Conservation (phyloP, 2,329 filamentous ascomycete genomes). For the Beauveria medogensis region DNA sequence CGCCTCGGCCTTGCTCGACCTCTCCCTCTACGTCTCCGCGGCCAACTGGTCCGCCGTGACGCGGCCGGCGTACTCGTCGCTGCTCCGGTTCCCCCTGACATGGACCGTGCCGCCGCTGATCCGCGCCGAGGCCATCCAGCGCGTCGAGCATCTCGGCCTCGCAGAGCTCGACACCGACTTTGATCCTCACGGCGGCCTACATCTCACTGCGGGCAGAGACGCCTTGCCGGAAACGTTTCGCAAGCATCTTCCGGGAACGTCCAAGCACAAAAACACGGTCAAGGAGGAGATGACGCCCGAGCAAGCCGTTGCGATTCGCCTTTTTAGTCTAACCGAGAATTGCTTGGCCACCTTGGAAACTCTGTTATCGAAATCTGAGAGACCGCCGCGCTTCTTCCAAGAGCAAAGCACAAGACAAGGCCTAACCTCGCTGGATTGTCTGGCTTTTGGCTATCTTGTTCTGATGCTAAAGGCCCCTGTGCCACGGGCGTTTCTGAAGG, state of each 20-base stretch:
- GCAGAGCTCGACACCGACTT: slow-evolving; percentile 58
- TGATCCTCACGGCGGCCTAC: slow-evolving; percentile 29
- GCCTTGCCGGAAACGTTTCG: slow-evolving; percentile 32
- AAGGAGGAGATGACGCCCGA: slow-evolving; percentile 58
- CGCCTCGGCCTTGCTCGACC: slow-evolving; percentile 70
- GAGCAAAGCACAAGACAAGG: slow-evolving; percentile 9
- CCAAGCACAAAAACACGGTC: slow-evolving; percentile 46
- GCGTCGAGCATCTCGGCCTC: slow-evolving; percentile 63
- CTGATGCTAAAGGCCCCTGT: slow-evolving; percentile 53
- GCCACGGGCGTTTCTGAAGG: slow-evolving; percentile 32
- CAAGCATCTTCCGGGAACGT: slow-evolving; percentile 25
- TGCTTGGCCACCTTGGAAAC: slow-evolving; percentile 65
- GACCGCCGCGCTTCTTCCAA: slow-evolving; percentile 25
- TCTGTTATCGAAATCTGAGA: slow-evolving; percentile 29
- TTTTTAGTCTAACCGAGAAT: slow-evolving; percentile 63
- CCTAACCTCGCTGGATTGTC: slow-evolving; percentile 55
- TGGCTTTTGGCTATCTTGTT: slow-evolving; percentile 71
- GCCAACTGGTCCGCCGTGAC: slow-evolving; percentile 76
- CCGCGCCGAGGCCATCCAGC: slow-evolving; percentile 59
- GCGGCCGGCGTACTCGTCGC: slow-evolving; percentile 68
- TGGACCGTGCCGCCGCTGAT: slow-evolving; percentile 74
- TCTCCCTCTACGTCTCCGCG: slow-evolving; percentile 83
- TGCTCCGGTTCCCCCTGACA: slow-evolving; percentile 80
- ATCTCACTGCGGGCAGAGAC: slow-evolving; percentile 28
- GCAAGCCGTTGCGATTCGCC: slow-evolving; percentile 63